Evolutionary conservation across 306 rosid species (phyloP), one percentile per base, ranked within the genome.

Genomic region (Fragaria ananassa): DNA sequence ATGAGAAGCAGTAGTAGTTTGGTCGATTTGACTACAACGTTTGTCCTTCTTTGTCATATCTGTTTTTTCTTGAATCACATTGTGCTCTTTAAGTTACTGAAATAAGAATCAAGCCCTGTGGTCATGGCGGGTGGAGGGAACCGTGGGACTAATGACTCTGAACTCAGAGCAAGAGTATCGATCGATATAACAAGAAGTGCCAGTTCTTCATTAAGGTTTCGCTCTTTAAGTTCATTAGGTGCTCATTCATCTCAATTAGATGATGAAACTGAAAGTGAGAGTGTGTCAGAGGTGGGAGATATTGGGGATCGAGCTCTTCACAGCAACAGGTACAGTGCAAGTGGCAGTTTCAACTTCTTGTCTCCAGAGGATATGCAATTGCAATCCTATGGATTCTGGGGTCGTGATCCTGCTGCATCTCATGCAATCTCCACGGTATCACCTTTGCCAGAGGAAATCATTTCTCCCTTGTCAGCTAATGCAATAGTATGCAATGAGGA

Each of bases 241-340:
- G 76, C 69, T 61, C 65, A 44, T 18, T 81, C 84, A 25, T 54
- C 79, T 45, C 87, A 71, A 23, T 53, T 60, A 42, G 89, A 85
- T 21, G 71, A 83, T 58, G 83, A 86, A 42, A 74, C 23, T 27
- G 92, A 84, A 37, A 67, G 73, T 34, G 97, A 84, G 31, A 74
- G 45, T 64, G 93, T 88, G 60, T 92, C 98, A 35, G 96, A 95
- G 83, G 98, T 89, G 3, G 98, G 98, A 41, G 98, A 95, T 56
- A 87, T 89, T 25, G 97, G 98, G 35, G 97, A 95, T 75, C 81
- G 97, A 37, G 95, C 90, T 65, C 93, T 90, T 78, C 82, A 89
- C 79, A 85, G 75, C 78, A 78, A 61, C 47, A 85, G 91, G 72
- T 44, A 82, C 76, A 86, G 96, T 77, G 83, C 74, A 25, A 83